Conservation (phyloP, 2,329 filamentous ascomycete species). For the Eutypella sp. region DNA sequence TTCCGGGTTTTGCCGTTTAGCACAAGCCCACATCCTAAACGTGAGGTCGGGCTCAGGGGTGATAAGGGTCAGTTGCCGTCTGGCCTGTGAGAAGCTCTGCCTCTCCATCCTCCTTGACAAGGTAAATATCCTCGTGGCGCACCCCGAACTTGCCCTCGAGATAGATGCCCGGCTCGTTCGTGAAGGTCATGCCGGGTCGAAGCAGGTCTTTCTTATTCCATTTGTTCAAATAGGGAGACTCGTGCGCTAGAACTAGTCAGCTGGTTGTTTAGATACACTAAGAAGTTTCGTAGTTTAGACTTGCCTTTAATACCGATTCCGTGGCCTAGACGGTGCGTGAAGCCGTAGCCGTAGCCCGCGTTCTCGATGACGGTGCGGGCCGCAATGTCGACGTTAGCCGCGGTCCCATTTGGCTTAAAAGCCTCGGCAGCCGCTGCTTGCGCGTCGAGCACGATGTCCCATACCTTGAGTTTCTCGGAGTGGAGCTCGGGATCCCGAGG, state of each 20-base stretch:
- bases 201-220: slow-evolving; percentile 47
- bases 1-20: too few relatives aligned
- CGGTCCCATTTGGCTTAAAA: slow-evolving; percentile 46
- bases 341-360: slow-evolving; percentile 53
- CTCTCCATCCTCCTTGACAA: slow-evolving; percentile 48
- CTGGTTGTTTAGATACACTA: neutral
- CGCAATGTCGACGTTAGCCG: slow-evolving; percentile 56
- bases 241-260: slow-evolving; percentile 40
- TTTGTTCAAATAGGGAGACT: slow-evolving; percentile 60
- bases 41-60: slow-evolving; percentile 41
- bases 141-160: slow-evolving; percentile 56
- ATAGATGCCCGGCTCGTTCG: slow-evolving; percentile 60
- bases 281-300: neutral
- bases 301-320: slow-evolving; percentile 58
- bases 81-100: slow-evolving; percentile 51
- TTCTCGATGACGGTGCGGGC: slow-evolving; percentile 51
- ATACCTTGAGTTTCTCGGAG: slow-evolving; percentile 51
- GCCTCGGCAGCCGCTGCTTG: slow-evolving; percentile 50
- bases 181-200: slow-evolving; percentile 57
- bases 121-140: slow-evolving; percentile 56
- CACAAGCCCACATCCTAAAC: too few relatives aligned
- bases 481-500: slow-evolving; percentile 16
- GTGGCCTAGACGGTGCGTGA: slow-evolving; percentile 60
- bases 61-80: slow-evolving; percentile 47
- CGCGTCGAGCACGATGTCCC: slow-evolving; percentile 57